phyloP scores from a whole-genome alignment of 2,329 filamentous ascomycete species.

The Cladorrhinum sp. region DNA sequence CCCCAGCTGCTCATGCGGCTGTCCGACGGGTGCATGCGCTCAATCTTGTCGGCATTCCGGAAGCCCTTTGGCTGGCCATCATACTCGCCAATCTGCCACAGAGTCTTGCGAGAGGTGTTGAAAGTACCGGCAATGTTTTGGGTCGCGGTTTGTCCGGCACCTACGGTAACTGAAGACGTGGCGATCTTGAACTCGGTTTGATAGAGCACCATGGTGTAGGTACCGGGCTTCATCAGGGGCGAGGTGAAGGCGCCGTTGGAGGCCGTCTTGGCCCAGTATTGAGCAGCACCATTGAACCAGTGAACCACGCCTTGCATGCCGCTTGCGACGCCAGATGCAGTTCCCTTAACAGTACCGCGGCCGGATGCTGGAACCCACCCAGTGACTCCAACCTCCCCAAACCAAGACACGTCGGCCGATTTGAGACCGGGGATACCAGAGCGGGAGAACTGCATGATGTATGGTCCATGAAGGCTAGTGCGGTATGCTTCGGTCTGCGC shows the following conservation, averaged over 20 bases:
- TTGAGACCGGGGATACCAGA: conserved; percentile 49
- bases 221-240: conserved; percentile 64
- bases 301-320: conserved; percentile 58
- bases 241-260: conserved; percentile 58
- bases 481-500: conserved; percentile 60
- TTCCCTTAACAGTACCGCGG: conserved; percentile 60
- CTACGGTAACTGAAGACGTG: conserved; percentile 47
- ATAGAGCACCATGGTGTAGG: conserved; percentile 66
- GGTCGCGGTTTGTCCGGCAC: conserved; percentile 47
- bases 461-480: conserved; percentile 64
- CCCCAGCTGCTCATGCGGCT: conserved; percentile 61
- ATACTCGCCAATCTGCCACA: conserved; percentile 65
- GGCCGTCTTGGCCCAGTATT: conserved; percentile 62
- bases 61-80: conserved; percentile 64
- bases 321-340: conserved; percentile 53
- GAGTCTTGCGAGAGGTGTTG: conserved; percentile 46
- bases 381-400: conserved; percentile 53
- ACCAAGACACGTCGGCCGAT: conserved; percentile 48
- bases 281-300: conserved; percentile 61
- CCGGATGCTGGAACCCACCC: conserved; percentile 55
- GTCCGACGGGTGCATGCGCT: conserved; percentile 67
- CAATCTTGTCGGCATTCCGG: conserved; percentile 64
- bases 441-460: conserved; percentile 59
- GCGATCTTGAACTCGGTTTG: conserved; percentile 57
- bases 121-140: conserved; percentile 46